Conservation (phyloP, 73 alveolate genomes). For the Paramecium tetraurelia region DNA sequence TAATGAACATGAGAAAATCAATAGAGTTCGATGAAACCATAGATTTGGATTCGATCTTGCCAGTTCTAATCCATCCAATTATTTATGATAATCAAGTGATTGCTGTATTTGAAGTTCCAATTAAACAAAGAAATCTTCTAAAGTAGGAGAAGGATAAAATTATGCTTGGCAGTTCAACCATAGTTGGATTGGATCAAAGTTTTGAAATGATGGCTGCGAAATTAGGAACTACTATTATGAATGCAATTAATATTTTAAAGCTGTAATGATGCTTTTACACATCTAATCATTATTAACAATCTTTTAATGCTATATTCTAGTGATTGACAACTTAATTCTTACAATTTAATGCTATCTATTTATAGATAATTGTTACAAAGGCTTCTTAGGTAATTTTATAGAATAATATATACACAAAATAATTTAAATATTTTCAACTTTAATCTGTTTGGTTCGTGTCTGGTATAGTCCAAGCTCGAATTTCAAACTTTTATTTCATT, state of each 20-base stretch:
- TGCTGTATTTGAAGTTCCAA: constrained; percentile 13
- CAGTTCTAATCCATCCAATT: constrained; percentile 7
- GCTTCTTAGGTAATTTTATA: neutral
- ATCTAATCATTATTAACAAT: neutral
- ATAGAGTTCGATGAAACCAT: constrained; percentile 36
- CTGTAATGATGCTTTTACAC: neutral
- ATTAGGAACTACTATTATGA: neutral
- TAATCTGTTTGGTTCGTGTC: neutral
- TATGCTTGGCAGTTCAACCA: constrained; percentile 14
- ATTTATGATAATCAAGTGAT: neutral
- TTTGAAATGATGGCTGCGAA: constrained; percentile 45
- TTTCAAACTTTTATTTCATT: neutral
- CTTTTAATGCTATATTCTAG: neutral
- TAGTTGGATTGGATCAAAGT: constrained; percentile 39
- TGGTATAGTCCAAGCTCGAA: neutral
- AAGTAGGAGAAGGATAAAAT: constrained; percentile 23
- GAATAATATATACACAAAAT: neutral
- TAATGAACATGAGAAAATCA: constrained; percentile 34
- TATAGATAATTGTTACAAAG: neutral
- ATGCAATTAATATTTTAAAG: neutral
- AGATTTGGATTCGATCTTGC: neutral
- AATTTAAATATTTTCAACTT: neutral
- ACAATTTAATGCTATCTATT: neutral
- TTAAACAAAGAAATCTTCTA: neutral
- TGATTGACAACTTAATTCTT: neutral